Evolutionary conservation across 768 basidiomycete genomes (phyloP).

Genomic region (Pleurotus djamor): DNA sequence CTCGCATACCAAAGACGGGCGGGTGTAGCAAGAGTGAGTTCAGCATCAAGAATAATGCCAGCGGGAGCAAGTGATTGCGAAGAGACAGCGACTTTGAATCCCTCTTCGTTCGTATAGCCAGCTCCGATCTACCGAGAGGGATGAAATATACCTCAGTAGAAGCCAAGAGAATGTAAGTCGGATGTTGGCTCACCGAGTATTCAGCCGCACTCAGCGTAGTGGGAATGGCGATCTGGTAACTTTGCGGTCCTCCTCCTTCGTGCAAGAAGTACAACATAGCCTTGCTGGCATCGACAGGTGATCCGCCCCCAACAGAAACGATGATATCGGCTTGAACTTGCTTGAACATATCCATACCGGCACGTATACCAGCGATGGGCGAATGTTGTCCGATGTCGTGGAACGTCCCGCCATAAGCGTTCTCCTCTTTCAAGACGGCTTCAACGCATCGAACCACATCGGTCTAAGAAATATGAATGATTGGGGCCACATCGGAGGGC

Average conservation of each 20-base stretch:
- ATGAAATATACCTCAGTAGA: neutral
- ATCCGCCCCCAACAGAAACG: slow-evolving; percentile 77
- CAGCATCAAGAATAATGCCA: slow-evolving; percentile 76
- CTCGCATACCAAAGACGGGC: slow-evolving; percentile 66
- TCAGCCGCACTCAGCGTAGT: slow-evolving; percentile 82
- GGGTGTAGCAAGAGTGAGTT: slow-evolving; percentile 71
- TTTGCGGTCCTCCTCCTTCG: slow-evolving; percentile 51
- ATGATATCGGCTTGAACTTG: slow-evolving; percentile 63
- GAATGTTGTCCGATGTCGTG: slow-evolving; percentile 72
- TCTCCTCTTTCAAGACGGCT: slow-evolving; percentile 48
- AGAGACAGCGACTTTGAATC: slow-evolving; percentile 58
- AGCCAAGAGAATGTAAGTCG: neutral
- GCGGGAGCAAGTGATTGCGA: slow-evolving; percentile 61
- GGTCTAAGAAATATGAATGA: slow-evolving; percentile 37
- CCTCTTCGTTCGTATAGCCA: slow-evolving; percentile 70
- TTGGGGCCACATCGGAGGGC: neutral
- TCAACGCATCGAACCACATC: slow-evolving; percentile 58
- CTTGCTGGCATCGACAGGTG: slow-evolving; percentile 78
- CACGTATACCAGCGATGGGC: slow-evolving; percentile 63
- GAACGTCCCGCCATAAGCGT: slow-evolving; percentile 69
- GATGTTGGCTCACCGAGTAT: slow-evolving; percentile 48
- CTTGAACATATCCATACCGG: slow-evolving; percentile 53
- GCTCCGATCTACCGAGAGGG: slow-evolving; percentile 47
- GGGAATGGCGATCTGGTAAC: slow-evolving; percentile 75
- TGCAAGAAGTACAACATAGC: slow-evolving; percentile 65